Base-by-base conservation (phyloP, 129 eudicot genomes). In the Apium graveolens region DNA sequence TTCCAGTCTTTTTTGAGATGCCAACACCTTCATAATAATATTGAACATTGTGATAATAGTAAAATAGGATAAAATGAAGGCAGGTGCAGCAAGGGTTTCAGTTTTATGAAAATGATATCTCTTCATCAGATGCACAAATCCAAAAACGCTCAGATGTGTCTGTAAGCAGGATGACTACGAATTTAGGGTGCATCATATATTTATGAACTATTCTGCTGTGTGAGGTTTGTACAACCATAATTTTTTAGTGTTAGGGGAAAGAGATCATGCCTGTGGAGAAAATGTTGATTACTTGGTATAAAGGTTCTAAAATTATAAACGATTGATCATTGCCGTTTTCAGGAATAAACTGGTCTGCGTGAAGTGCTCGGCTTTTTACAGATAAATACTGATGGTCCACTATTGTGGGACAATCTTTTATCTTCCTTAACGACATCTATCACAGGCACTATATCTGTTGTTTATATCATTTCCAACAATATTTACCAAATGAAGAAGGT, bases 1-100 rank as follows among this genome's bases (percentile, higher is more conserved):
- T 71, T 83, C 83, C 75, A 83, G 41, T 66, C 81, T 80, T 70
- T 83, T 83, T 43, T 83, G 86, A 51, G 83, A 83, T 31, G 86
- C 86, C 86, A 83, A 75, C 21, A 83, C 86, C 86, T 83, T 79
- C 37, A 80, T 10, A 48, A 80, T 18, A 63, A 38, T 21, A 57
- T 66, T 62, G 35, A 62, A 66, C 18, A 39, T 46, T 18, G 32
- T 80, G 49, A 27, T 41, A 26, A 43, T n/a, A 38, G 31, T 11
- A 37, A 27, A 43, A 73, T 8, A 16, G 12, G 75, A 31, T 11
- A 62, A 11, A 63, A 63, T 1, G 7, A 31, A 31, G 20, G 70
- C 35, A 11, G 70, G 38, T 31, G 70, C 70, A 63, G 37, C 70
- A 63, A 29, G 37, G 17, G 70, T 31, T 11, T 63, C 35, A 63